These are phyloP conservation scores for Chlamydomonas sphaeroides DNA, from an alignment of 139 green algal species.

Conservation along the genomic window DNA sequence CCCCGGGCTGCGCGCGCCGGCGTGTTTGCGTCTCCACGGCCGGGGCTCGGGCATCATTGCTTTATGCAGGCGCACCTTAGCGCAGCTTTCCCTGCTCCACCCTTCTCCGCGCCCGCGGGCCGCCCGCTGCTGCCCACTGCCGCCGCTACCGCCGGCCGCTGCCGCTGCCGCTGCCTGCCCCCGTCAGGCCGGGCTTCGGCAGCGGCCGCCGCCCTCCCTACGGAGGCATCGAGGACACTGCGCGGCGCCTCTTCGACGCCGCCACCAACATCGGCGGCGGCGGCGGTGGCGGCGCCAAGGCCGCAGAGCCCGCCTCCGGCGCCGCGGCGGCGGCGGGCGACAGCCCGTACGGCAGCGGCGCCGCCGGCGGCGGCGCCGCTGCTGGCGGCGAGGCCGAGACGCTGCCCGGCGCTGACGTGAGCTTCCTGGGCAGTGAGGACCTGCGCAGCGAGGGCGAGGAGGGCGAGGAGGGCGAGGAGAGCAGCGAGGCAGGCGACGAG, in stretches of 20 bases:
- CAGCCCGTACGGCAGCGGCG: too few relatives aligned
- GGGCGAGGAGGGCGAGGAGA: background rate
- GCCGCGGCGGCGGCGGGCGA: background rate
- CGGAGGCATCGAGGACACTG: background rate
- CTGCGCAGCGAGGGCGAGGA: conserved; percentile 13
- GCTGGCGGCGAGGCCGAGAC: background rate
- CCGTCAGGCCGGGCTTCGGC: too few relatives aligned
- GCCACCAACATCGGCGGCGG: background rate
- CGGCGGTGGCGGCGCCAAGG: too few relatives aligned
- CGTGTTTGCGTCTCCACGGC: too few relatives aligned
- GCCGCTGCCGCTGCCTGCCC: background rate
- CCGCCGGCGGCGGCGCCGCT: background rate
- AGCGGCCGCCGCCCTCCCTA: background rate
- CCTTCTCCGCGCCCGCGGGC: too few relatives aligned
- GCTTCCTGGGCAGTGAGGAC: conserved; percentile 30
- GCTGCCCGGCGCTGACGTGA: conserved; percentile 2
- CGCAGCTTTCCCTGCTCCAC: too few relatives aligned
- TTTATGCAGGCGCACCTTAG: too few relatives aligned
- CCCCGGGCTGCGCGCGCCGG: too few relatives aligned
- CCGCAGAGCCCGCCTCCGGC: too few relatives aligned
- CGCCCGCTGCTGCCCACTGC: too few relatives aligned
- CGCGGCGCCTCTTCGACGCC: conserved; percentile 8
- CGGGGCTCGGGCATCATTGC: too few relatives aligned
- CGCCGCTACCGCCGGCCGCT: too few relatives aligned
- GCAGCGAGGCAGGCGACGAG: conserved; percentile 1